Evolutionary conservation across 345 rosid species (phyloP), one percentile per base, ranked within the genome.

Genomic region (Lumnitzera racemosa): DNA sequence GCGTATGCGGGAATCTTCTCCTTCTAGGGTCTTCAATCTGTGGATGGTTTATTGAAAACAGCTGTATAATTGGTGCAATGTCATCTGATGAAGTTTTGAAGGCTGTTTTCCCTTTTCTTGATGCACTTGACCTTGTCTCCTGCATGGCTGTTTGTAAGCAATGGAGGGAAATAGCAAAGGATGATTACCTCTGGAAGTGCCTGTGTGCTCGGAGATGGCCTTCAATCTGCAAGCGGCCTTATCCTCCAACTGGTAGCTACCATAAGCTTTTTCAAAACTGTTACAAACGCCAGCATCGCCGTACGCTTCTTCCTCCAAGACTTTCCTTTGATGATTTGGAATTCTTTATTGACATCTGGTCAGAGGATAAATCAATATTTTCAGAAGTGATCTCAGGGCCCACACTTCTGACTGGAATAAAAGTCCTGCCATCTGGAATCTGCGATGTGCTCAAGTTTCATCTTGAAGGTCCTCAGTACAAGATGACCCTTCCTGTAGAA

Each of bases 171-270:
- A 41, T 82, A 53, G 91, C 95, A 1, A 73, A 50, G 49, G 99
- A 94, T 41, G 99, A 94, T 71, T 94, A 83, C 73, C 75, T 87
- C n/a, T 94, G 99, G 99, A 94, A 86, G 78, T 83, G 89, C 27
- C 63, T 77, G 15, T 90, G 99, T 67, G 83, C 86, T 16, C 86
- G 78, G 80, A 80, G 77, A 77, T 94, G 99, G 99, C 99, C 97
- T 66, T 90, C 96, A 0, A 65, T 84, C 72, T 86, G 95, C 82
- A 90, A 84, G 77, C 82, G 80, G 15, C 76, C 79, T 5, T 76
- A 24, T 61, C 91, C 95, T 20, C 92, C 83, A 13, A 74, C 88
- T 4, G 67, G 58, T 14, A 82, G 91, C 20, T 90, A 90, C 72
- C 78, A 76, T 79, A 84, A 78, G 73, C 75, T 94, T 17, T 90